Evolutionary conservation across 2,329 filamentous ascomycete species (phyloP).

Genomic region (Talaromyces piceae): DNA sequence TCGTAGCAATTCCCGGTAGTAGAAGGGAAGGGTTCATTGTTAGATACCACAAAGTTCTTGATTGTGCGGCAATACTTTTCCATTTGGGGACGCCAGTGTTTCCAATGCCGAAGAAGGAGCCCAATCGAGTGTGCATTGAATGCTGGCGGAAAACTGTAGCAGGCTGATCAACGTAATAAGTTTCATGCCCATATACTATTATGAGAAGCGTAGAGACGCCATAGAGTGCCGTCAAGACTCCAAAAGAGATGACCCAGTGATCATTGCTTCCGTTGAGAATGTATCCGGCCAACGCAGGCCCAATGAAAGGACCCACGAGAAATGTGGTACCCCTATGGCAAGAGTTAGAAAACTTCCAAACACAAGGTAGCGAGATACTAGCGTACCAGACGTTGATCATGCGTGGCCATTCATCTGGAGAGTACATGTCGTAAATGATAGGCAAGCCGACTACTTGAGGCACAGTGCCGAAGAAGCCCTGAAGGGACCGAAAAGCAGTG

Average conservation of each 20-base stretch:
- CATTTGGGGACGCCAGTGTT: slow-evolving; percentile 23
- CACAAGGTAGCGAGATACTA: background rate
- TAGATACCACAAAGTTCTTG: slow-evolving; percentile 17
- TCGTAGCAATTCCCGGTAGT: slow-evolving; percentile 22
- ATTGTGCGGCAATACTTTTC: slow-evolving; percentile 19
- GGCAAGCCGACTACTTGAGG: slow-evolving; percentile 35
- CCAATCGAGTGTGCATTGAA: slow-evolving; percentile 8
- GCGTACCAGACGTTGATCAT: slow-evolving; percentile 34
- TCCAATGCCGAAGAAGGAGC: slow-evolving; percentile 24
- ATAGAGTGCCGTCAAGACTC: slow-evolving; percentile 29
- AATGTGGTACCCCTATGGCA: slow-evolving; percentile 27
- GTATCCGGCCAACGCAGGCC: slow-evolving; percentile 32
- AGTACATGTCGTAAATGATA: slow-evolving; percentile 35
- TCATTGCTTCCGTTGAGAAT: slow-evolving; percentile 22
- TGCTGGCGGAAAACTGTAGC: background rate
- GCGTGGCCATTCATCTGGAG: slow-evolving; percentile 26
- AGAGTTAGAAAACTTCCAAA: background rate
- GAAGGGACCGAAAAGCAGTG: slow-evolving; percentile 31
- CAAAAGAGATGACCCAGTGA: slow-evolving; percentile 27
- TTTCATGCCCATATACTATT: slow-evolving; percentile 28
- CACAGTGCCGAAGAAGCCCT: slow-evolving; percentile 32
- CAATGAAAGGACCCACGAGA: slow-evolving; percentile 30
- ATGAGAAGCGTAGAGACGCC: slow-evolving; percentile 27
- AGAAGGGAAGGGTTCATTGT: slow-evolving; percentile 26
- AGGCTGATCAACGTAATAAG: slow-evolving; percentile 20